Evolutionary conservation across 2,329 filamentous ascomycete species (phyloP), one percentile per base, ranked within the genome.

Genomic region (Dendrostoma leiphaemia): DNA sequence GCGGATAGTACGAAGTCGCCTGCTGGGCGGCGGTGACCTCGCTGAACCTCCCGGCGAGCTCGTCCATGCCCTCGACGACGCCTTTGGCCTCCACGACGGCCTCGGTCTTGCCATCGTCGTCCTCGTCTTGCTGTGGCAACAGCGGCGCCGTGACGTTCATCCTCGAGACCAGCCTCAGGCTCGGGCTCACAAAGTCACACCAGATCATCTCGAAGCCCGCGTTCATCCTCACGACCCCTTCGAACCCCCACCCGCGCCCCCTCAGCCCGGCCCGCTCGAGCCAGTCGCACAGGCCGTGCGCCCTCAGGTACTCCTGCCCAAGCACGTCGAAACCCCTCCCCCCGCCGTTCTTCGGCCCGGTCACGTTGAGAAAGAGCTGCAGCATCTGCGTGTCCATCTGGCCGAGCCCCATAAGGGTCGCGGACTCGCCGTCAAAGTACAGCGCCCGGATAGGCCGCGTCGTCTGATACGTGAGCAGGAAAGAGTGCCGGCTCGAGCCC

Each of bases 151-250:
- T 77, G 2, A 78, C 70, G 57, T 80, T 78, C 15, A 77, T 56
- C 53, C 72, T 70, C 40, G 68, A 73, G 21, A 78, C 63, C 45
- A 79, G 58, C 48, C 70, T 64, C 49, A 78, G 59, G 17, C 71
- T 75, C 9, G 70, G 70, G 51, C 73, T 74, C 23, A 67, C 63
- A 49, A 80, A 80, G 54, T 79, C 69, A 59, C 77, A 79, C 76
- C 76, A 78, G n/a, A 79, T 77, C 61, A 78, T 64, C 64, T 79
- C 76, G 54, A 79, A 79, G 4, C 74, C 76, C 12, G 76, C 73
- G 60, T 79, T 78, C 76, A 79, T 79, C 53, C 76, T 69, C 38
- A 80, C 71, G 32, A 79, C 65, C 2, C 74, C 77, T 60, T 81
- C 77, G 29, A 75, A 6, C 34, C 75, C 76, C 76, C 74, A 79